Percentiles rank a stretch among this genome's conserved stretches.
phyloP scores from a whole-genome alignment of 2,329 filamentous ascomycete species.

The Phaeophleospora eucalypticola region DNA sequence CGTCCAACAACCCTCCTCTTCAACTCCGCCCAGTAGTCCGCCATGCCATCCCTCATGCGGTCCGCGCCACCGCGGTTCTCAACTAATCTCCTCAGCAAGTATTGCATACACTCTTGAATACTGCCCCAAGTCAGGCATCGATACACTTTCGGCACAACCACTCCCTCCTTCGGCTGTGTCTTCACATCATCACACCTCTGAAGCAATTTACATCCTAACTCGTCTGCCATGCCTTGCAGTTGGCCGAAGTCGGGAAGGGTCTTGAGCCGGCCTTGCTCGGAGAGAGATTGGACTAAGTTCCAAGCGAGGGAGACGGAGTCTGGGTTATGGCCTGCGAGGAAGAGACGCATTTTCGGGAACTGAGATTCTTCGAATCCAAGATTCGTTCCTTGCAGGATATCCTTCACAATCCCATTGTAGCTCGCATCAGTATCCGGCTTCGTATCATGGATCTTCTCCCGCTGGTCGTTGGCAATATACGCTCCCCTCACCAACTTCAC shows the following conservation, averaged over 20 bases:
- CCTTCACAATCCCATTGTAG: constrained; percentile 25
- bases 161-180: constrained; percentile 2
- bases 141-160: constrained; percentile 21
- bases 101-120: constrained; percentile 30
- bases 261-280: constrained; percentile 13
- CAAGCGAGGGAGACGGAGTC: constrained; percentile 19
- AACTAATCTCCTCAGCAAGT: constrained; percentile 24
- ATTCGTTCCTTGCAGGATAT: constrained; percentile 22
- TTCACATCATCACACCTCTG: constrained; percentile 16
- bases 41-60: constrained; percentile 12
- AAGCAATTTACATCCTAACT: constrained; percentile 24
- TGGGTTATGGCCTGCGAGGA: constrained; percentile 32
- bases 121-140: constrained; percentile 30
- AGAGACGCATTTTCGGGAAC: constrained; percentile 23
- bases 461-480: constrained; percentile 48
- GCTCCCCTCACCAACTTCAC: constrained; percentile 53
- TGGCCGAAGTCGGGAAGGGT: constrained; percentile 26
- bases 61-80: constrained; percentile 28
- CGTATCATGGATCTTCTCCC: constrained; percentile 26
- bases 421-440: constrained; percentile 27
- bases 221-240: constrained; percentile 31
- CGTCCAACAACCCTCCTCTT: background rate
- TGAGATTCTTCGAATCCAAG: constrained; percentile 19
- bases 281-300: constrained; percentile 16
- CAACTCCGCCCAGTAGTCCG: constrained; percentile 6